Conservation (phyloP, 495 filamentous ascomycete genomes). For the Aspergillus indologenus region DNA sequence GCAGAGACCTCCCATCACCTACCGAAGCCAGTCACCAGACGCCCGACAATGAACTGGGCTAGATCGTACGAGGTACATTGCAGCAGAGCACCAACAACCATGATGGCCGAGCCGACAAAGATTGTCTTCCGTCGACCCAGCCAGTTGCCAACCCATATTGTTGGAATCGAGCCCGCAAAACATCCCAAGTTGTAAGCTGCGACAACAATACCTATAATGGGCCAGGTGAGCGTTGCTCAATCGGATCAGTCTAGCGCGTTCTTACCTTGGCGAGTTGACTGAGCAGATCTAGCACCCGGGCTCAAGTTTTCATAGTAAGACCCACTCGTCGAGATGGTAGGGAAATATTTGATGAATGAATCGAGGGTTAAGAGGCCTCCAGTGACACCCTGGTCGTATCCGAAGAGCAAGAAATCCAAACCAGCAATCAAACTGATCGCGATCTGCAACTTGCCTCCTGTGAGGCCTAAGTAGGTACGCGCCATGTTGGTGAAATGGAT, state of each 20-base stretch:
- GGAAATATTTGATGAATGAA: conserved; percentile 54
- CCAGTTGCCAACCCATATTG: conserved; percentile 59
- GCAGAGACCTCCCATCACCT: conserved; percentile 9
- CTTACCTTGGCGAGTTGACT: conserved; percentile 57
- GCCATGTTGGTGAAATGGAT: conserved; percentile 23
- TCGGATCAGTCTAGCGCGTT: neutral
- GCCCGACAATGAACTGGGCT: conserved; percentile 62
- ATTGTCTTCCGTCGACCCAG: conserved; percentile 70
- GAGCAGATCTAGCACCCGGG: conserved; percentile 29
- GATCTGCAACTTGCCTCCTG: conserved; percentile 61
- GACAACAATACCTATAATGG: conserved; percentile 49
- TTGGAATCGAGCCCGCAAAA: conserved; percentile 58
- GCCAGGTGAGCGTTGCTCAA: neutral
- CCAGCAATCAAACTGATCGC: conserved; percentile 67
- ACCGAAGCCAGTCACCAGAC: conserved; percentile 60
- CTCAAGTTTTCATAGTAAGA: conserved; percentile 25
- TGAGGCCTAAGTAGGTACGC: conserved; percentile 59
- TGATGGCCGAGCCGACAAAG: conserved; percentile 65
- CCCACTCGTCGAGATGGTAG: conserved; percentile 49
- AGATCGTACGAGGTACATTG: conserved; percentile 61
- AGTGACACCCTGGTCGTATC: conserved; percentile 59
- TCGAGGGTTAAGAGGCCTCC: conserved; percentile 56
- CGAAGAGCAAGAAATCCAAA: conserved; percentile 65
- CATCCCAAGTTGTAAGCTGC: conserved; percentile 65
- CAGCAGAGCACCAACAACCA: conserved; percentile 63